These are phyloP conservation scores for Neopestalotiopsis clavispora DNA, from an alignment of 2,329 filamentous ascomycete genomes.

Conservation along the genomic window DNA sequence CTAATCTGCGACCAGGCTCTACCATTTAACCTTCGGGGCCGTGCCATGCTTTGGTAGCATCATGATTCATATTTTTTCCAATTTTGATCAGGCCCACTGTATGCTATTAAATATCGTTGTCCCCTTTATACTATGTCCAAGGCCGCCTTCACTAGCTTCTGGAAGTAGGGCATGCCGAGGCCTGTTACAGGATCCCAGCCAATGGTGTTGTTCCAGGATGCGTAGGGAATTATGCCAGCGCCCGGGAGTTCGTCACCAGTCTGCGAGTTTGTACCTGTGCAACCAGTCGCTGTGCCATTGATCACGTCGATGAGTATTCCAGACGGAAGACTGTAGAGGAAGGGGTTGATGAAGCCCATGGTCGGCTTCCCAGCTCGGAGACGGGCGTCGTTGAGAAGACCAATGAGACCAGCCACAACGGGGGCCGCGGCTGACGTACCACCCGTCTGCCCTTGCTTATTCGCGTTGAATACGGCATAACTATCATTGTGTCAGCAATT, in stretches of 20 bases:
- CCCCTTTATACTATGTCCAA: slow-evolving; percentile 9
- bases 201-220: slow-evolving; percentile 38
- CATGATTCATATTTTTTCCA: background rate
- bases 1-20: background rate
- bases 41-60: background rate
- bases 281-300: slow-evolving; percentile 31
- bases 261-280: slow-evolving; percentile 29
- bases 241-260: slow-evolving; percentile 27
- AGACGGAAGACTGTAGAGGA: slow-evolving; percentile 17
- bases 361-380: slow-evolving; percentile 16
- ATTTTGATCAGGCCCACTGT: background rate
- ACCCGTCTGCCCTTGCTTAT: slow-evolving; percentile 19
- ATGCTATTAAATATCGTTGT: background rate
- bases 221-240: slow-evolving; percentile 32
- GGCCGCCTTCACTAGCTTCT: slow-evolving; percentile 6
- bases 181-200: slow-evolving; percentile 58
- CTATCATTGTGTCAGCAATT: background rate
- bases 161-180: slow-evolving; percentile 38
- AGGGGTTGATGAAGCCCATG: slow-evolving; percentile 22
- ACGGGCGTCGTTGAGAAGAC: slow-evolving; percentile 25
- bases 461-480: slow-evolving; percentile 21
- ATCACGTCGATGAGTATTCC: slow-evolving; percentile 21
- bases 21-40: background rate
- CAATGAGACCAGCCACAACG: slow-evolving; percentile 27
- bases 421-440: slow-evolving; percentile 28